Percentiles rank a stretch among this genome's conserved stretches.
phyloP scores from a whole-genome alignment of 805 yeast genomes.

The Ogataea degrootiae region DNA sequence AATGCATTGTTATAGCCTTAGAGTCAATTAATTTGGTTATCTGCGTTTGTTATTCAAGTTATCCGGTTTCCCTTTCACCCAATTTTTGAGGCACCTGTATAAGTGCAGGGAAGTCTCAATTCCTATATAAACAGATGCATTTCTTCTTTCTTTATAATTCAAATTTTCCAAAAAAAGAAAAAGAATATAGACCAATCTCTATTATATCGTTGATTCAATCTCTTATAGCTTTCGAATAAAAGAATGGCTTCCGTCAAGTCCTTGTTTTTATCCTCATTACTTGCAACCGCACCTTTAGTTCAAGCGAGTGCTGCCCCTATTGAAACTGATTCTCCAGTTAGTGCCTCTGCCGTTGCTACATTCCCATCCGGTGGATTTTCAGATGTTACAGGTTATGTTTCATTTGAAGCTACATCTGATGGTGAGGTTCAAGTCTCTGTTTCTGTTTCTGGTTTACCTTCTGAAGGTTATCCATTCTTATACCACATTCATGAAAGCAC shows the following conservation, averaged over 20 bases:
- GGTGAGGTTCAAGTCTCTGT: conserved; percentile 36
- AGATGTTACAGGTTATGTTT: conserved; percentile 6
- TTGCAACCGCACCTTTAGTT: not conserved
- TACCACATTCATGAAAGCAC: conserved; percentile 41
- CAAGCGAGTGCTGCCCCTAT: conserved; percentile 3
- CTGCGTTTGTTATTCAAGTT: too few species aligned
- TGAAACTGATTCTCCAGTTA: conserved; percentile 13
- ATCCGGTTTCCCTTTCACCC: too few species aligned
- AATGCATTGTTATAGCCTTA: too few species aligned
- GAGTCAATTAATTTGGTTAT: too few species aligned
- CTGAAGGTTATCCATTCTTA: conserved; percentile 38
- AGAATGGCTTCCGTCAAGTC: conserved; percentile 1
- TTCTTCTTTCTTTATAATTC: too few species aligned
- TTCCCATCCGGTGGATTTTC: conserved; percentile 36
- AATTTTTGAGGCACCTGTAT: too few species aligned
- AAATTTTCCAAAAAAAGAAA: too few species aligned
- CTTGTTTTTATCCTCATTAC: not conserved
- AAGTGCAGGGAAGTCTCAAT: too few species aligned
- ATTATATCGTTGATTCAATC: too few species aligned
- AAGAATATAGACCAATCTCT: too few species aligned
- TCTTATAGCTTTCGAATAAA: not conserved
- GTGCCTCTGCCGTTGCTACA: conserved; percentile 44
- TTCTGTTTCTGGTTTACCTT: conserved; percentile 40
- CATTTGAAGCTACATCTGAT: conserved; percentile 1
- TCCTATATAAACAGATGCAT: too few species aligned